Percentiles rank a stretch among this genome's conserved stretches.
These are phyloP conservation scores for Phanerodontia chrysosporium DNA, from an alignment of 768 basidiomycete species.

Conservation along the genomic window DNA sequence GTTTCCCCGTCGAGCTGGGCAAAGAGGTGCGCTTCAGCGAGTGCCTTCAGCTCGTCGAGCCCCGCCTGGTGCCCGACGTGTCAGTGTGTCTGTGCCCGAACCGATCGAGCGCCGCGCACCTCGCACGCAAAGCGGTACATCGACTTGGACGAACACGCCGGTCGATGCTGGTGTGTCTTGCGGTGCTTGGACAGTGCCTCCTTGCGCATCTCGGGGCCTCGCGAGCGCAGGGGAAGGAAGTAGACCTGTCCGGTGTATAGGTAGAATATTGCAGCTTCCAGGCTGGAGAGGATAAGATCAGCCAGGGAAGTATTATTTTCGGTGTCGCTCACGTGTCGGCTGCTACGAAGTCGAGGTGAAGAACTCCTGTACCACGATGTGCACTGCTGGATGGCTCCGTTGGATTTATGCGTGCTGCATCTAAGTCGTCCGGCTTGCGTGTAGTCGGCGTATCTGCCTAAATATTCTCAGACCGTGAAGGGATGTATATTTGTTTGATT, in stretches of 20 bases:
- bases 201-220: not conserved
- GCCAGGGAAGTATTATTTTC: no score
- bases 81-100: no score
- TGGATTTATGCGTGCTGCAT: no score
- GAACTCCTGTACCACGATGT: no score
- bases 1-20: not conserved
- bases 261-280: slow-evolving; percentile 7
- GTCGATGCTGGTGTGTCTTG: not conserved
- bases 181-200: not conserved
- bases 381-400: no score
- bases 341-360: no score
- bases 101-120: not conserved
- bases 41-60: not conserved
- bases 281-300: no score
- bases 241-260: slow-evolving; percentile 5
- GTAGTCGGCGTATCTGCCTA: no score
- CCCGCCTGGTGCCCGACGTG: not conserved
- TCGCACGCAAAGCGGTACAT: slow-evolving; percentile 8
- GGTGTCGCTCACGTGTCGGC: no score
- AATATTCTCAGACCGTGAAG: no score
- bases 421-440: no score
- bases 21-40: not conserved
- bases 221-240: slow-evolving; percentile 3
- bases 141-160: slow-evolving; percentile 4
- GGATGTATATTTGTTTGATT: no score